phyloP scores from a whole-genome alignment of 495 filamentous ascomycete species.

The Cenococcum geophilum region DNA sequence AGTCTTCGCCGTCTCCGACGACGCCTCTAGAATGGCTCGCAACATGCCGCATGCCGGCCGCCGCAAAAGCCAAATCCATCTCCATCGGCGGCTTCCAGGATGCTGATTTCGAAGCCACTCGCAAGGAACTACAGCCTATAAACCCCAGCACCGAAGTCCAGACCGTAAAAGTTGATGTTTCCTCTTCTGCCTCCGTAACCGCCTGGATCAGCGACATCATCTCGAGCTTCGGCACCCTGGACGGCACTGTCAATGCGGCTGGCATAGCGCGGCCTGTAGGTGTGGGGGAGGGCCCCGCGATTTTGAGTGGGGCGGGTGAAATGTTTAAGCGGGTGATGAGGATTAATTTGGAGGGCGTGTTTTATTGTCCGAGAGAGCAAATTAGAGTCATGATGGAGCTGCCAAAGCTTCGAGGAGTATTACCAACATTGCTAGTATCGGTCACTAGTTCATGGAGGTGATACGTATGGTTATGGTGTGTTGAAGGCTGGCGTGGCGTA shows the following conservation, averaged over 20 bases:
- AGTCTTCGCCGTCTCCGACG: not conserved
- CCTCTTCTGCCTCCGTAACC: not conserved
- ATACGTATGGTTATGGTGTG: not conserved
- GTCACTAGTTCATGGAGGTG: not conserved
- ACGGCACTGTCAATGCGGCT: not conserved
- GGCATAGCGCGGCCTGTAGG: not conserved
- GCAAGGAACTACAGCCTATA: conserved; percentile 1
- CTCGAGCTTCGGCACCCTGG: not conserved
- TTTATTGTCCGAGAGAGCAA: not conserved
- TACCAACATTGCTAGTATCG: not conserved
- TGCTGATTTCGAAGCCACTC: not conserved
- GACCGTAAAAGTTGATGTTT: not conserved
- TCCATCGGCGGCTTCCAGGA: conserved; percentile 2
- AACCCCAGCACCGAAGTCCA: not conserved
- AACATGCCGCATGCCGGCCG: not conserved
- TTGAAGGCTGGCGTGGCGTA: not conserved
- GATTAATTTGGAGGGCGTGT: conserved; percentile 1
- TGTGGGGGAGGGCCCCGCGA: not conserved
- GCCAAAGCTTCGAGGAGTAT: not conserved
- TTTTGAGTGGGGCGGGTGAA: not conserved
- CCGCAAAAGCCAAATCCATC: not conserved
- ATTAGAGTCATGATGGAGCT: conserved; percentile 1
- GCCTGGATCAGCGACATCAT: not conserved
- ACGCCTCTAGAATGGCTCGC: not conserved
- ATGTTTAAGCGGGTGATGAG: not conserved